Evolutionary conservation across 371 early-diverging fungal genomes (phyloP).

Genomic region (Nematocida sp.): DNA sequence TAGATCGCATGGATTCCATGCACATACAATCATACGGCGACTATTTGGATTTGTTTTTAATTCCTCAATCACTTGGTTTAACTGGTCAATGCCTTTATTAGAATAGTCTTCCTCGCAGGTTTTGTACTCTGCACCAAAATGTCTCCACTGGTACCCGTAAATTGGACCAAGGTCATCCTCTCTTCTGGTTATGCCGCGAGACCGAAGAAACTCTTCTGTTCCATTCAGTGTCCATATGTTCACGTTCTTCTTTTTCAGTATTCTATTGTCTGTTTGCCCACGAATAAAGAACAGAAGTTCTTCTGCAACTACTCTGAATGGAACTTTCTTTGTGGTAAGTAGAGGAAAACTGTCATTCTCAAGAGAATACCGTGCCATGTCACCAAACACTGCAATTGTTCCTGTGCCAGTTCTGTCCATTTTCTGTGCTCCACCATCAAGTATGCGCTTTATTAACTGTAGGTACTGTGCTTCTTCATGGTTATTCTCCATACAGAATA

Average conservation of each 20-base stretch:
- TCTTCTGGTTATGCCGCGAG: constrained; percentile 76
- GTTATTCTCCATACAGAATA: constrained; percentile 3
- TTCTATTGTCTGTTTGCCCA: constrained; percentile 81
- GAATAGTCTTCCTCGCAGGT: constrained; percentile 82
- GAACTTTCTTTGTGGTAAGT: constrained; percentile 90
- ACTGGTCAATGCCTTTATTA: constrained; percentile 89
- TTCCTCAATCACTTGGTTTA: constrained; percentile 80
- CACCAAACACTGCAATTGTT: constrained; percentile 85
- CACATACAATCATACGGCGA: constrained; percentile 84
- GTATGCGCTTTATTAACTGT: constrained; percentile 76
- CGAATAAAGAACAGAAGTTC: constrained; percentile 94
- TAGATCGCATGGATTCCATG: constrained; percentile 94
- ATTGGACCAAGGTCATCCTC: constrained; percentile 95
- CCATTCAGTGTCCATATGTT: constrained; percentile 97
- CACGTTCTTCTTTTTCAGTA: constrained; percentile 78
- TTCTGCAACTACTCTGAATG: constrained; percentile 82
- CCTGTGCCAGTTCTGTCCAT: constrained; percentile 93
- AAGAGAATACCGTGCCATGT: constrained; percentile 83
- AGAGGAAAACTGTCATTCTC: constrained; percentile 79
- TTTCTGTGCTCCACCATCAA: constrained; percentile 77
- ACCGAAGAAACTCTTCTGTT: constrained; percentile 82
- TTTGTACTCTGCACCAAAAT: constrained; percentile 90
- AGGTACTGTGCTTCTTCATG: constrained; percentile 85
- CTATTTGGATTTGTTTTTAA: constrained; percentile 77
- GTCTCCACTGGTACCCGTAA: constrained; percentile 99